Conservation (phyloP, 148 eudicot genomes). For the Rhododendron williamsianum region DNA sequence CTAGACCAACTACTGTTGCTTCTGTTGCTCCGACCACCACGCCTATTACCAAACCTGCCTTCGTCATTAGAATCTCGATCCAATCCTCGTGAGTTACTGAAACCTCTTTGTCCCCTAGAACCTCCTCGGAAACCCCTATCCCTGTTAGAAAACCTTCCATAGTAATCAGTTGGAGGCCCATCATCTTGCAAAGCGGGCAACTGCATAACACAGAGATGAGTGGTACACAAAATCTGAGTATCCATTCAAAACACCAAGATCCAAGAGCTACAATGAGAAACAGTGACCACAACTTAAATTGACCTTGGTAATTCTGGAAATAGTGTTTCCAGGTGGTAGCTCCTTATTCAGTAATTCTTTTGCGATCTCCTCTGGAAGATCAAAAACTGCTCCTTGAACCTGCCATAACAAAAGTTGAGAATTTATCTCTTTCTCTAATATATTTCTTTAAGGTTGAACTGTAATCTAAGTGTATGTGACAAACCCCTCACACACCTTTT, state of each 20-base stretch:
- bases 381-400: constrained; percentile 96
- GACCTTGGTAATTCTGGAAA: constrained; percentile 79
- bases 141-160: constrained; percentile 71
- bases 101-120: constrained; percentile 36
- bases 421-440: background rate
- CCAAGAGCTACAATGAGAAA: background rate
- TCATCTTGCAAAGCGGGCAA: constrained; percentile 96
- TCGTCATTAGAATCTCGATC: constrained; percentile 29
- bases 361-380: constrained; percentile 95
- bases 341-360: constrained; percentile 65
- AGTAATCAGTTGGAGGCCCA: constrained; percentile 71
- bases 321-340: constrained; percentile 79
- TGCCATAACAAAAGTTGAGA: constrained; percentile 21
- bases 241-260: background rate
- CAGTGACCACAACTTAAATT: background rate
- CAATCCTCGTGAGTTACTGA: constrained; percentile 49
- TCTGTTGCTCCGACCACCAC: constrained; percentile 43
- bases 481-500: constrained; percentile 35
- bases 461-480: background rate
- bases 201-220: constrained; percentile 36
- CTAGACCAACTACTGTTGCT: constrained; percentile 48
- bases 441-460: background rate
- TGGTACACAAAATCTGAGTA: background rate
- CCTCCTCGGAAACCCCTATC: constrained; percentile 55
- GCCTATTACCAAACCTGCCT: constrained; percentile 30